Base-by-base conservation (phyloP, 2,329 filamentous ascomycete species). In the Verticillium dahliae region DNA sequence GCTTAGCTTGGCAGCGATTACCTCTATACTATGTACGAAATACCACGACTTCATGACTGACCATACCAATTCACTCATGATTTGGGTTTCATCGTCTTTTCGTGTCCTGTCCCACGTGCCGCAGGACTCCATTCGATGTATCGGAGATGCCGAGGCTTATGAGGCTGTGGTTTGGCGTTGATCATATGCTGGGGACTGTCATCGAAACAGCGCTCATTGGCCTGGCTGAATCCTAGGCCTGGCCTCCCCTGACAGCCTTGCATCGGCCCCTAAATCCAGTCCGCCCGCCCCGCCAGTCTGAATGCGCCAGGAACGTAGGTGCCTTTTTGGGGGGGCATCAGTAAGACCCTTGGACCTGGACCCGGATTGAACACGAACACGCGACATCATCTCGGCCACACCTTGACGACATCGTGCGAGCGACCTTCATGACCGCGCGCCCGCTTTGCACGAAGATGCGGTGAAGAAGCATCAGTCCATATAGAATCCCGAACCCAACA, bases 1-100 rank as follows among this genome's bases (percentile, higher is more conserved):
- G 55, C 13, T 37, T 5, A 7, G 22, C 15, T 13, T 31, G 22
- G 57, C 57, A 58, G 58, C 50, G 60, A 58, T 60, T 63, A 50
- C 50, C 60, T 61, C 45, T 58, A 60, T 60, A 60, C 60, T 41
- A 58, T 62, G 59, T 65, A 64, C 55, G 45, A 64, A 65, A 62
- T 62, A 60, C 60, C 33, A 64, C 45, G 62, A 65, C 5, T 62
- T 62, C 60, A 64, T 45, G 62, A 65, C 18, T 31, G 27, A 31
- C 27, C 27, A 31, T 5, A 31, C 27, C 27, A 4, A 31, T 31
- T 31, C 27, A 31, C 27, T 31, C 27, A 31, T 31, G 27, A 31
- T 31, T 31, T 31, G 27, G 3, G 27, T 31, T 31, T 37, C 35
- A 37, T 37, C 35, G 35, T 37, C 35, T 9, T 37, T 37, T 3